Conservation (phyloP, 805 yeast genomes). For the Kazachstania taianensis region DNA sequence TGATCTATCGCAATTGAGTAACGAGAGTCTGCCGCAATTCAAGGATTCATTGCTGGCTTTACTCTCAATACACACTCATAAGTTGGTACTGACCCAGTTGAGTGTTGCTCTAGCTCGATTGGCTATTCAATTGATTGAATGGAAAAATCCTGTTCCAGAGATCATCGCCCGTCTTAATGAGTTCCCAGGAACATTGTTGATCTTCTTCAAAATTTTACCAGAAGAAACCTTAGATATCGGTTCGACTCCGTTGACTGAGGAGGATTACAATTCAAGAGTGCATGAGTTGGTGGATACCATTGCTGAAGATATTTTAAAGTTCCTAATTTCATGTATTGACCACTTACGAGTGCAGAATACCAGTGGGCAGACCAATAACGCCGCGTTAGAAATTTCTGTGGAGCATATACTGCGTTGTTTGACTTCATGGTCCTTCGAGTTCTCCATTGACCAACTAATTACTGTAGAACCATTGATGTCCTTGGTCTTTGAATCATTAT, state of each 20-base stretch:
- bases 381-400: conserved; percentile 15
- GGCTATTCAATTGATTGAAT: conserved; percentile 62
- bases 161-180: conserved; percentile 38
- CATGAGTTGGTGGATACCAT: conserved; percentile 53
- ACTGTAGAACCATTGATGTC: conserved; percentile 52
- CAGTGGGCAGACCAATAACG: conserved; percentile 27
- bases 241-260: conserved; percentile 69
- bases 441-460: conserved; percentile 63
- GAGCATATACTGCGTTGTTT: conserved; percentile 57
- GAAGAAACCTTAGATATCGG: conserved; percentile 79
- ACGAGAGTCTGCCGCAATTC: conserved; percentile 46
- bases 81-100: conserved; percentile 70
- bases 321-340: conserved; percentile 41
- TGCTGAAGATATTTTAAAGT: conserved; percentile 55
- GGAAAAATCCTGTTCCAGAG: conserved; percentile 66
- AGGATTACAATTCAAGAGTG: conserved; percentile 61
- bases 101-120: conserved; percentile 74
- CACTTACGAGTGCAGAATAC: conserved; percentile 6
- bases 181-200: conserved; percentile 45
- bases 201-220: conserved; percentile 78
- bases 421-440: conserved; percentile 84
- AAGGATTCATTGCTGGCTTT: conserved; percentile 58
- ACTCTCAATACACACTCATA: conserved; percentile 35
- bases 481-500: conserved; percentile 54
- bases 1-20: conserved; percentile 66